These are phyloP conservation scores for Ogataea minuta DNA, from an alignment of 805 yeast genomes.

Conservation along the genomic window DNA sequence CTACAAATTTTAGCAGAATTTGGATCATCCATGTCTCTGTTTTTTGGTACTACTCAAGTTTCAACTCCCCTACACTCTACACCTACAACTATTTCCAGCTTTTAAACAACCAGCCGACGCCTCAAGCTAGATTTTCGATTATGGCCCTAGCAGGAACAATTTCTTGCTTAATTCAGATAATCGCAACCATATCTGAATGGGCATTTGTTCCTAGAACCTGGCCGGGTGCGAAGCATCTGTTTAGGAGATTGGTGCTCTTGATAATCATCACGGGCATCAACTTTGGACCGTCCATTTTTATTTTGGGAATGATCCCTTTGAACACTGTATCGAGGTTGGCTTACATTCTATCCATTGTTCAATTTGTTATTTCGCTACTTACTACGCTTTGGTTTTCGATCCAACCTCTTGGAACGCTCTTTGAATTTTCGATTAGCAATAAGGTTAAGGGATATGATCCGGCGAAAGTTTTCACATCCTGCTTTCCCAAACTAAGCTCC, in stretches of 20 bases:
- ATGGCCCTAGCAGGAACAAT: slow-evolving; percentile 46
- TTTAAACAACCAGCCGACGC: slow-evolving; percentile 43
- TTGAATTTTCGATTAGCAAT: slow-evolving; percentile 23
- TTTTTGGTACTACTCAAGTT: slow-evolving; percentile 52
- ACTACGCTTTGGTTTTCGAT: slow-evolving; percentile 44
- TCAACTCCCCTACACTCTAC: slow-evolving; percentile 49
- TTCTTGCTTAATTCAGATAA: slow-evolving; percentile 41
- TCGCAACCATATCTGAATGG: slow-evolving; percentile 43
- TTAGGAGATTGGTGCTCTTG: slow-evolving; percentile 35
- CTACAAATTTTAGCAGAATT: slow-evolving; percentile 49
- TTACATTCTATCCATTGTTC: slow-evolving; percentile 38
- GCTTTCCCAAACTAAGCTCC: slow-evolving; percentile 41
- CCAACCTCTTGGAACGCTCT: slow-evolving; percentile 37
- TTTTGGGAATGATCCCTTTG: slow-evolving; percentile 38
- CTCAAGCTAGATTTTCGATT: slow-evolving; percentile 43
- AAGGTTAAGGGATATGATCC: slow-evolving; percentile 31
- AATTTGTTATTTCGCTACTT: slow-evolving; percentile 41
- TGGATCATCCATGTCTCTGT: slow-evolving; percentile 52
- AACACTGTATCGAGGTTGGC: slow-evolving; percentile 37
- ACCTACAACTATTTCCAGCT: slow-evolving; percentile 41
- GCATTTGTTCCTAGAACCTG: slow-evolving; percentile 45
- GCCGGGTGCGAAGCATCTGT: slow-evolving; percentile 44
- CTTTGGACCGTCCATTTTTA: slow-evolving; percentile 41
- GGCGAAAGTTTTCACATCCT: slow-evolving; percentile 41
- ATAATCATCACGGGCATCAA: slow-evolving; percentile 34